Conservation (phyloP, 2,329 filamentous ascomycete genomes). For the Colletotrichum scovillei region DNA sequence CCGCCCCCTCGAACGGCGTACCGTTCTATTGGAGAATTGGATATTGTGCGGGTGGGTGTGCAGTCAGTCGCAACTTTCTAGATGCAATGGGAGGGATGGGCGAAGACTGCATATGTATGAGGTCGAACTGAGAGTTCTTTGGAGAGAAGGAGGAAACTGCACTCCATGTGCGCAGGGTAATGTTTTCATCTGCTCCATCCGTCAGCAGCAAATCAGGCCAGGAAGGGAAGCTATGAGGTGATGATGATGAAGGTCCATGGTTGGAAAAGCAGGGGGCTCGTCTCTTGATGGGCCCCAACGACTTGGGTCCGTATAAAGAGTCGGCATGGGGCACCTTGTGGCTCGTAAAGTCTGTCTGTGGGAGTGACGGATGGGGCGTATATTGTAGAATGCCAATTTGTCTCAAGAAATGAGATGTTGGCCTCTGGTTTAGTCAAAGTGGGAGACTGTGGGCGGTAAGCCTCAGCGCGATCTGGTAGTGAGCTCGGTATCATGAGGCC, state of each 20-base stretch:
- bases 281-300: background rate
- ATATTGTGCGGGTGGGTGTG: slow-evolving; percentile 16
- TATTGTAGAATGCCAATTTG: background rate
- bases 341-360: background rate
- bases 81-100: slow-evolving; percentile 12
- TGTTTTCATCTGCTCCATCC: slow-evolving; percentile 8
- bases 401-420: background rate
- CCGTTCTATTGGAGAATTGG: slow-evolving; percentile 30
- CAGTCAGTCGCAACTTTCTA: slow-evolving; percentile 7
- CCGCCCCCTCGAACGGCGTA: slow-evolving; percentile 17
- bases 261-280: slow-evolving; percentile 14
- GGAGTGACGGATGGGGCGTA: background rate
- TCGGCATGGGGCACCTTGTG: slow-evolving; percentile 5
- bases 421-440: background rate
- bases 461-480: too few species aligned
- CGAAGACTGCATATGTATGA: background rate
- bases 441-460: too few species aligned
- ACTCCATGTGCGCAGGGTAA: slow-evolving; percentile 2
- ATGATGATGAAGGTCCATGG: slow-evolving; percentile 25
- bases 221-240: slow-evolving; percentile 26
- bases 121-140: background rate
- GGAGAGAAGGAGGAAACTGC: slow-evolving; percentile 18
- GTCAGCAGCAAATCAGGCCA: slow-evolving; percentile 4
- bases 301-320: slow-evolving; percentile 1
- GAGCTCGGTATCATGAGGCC: background rate